Conservation (phyloP, 2,329 filamentous ascomycete species). For the Beauveria asiatica region DNA sequence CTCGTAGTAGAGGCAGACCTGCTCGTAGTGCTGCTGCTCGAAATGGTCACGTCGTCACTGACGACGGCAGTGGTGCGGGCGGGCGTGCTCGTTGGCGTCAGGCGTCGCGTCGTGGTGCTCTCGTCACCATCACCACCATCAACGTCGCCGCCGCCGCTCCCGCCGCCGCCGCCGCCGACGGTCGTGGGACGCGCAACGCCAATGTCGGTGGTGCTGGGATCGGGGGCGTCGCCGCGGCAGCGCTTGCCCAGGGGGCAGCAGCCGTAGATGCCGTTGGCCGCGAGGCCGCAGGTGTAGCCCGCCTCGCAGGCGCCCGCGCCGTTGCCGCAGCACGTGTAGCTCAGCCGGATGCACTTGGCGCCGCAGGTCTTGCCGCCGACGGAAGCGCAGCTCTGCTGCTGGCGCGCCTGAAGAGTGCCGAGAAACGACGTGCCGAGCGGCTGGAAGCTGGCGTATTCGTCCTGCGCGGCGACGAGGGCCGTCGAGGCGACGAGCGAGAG, state of each 20-base stretch:
- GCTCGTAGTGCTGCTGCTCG: background rate
- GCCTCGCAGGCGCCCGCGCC: conserved; percentile 13
- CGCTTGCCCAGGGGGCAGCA: conserved; percentile 15
- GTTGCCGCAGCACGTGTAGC: conserved; percentile 15
- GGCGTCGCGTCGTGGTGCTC: background rate
- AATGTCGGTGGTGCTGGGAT: conserved; percentile 6
- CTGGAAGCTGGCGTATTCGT: background rate
- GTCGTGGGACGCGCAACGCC: background rate
- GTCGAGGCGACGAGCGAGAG: conserved; percentile 3
- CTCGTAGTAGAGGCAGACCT: background rate
- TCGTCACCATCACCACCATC: background rate
- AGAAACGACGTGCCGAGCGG: background rate
- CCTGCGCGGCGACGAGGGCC: conserved; percentile 6
- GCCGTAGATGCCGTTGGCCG: conserved; percentile 14
- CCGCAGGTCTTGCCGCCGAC: conserved; percentile 13
- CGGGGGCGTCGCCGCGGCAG: conserved; percentile 15
- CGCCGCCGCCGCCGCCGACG: background rate
- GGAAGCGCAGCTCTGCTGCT: background rate
- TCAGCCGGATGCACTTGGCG: conserved; percentile 12
- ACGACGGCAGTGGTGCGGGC: background rate
- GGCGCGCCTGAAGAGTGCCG: background rate
- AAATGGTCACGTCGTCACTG: background rate
- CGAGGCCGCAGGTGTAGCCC: conserved; percentile 13
- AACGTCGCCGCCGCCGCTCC: background rate
- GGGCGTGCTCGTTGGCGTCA: background rate